Conservation (phyloP, 2,329 filamentous ascomycete species). For the Trichoderma koningii region DNA sequence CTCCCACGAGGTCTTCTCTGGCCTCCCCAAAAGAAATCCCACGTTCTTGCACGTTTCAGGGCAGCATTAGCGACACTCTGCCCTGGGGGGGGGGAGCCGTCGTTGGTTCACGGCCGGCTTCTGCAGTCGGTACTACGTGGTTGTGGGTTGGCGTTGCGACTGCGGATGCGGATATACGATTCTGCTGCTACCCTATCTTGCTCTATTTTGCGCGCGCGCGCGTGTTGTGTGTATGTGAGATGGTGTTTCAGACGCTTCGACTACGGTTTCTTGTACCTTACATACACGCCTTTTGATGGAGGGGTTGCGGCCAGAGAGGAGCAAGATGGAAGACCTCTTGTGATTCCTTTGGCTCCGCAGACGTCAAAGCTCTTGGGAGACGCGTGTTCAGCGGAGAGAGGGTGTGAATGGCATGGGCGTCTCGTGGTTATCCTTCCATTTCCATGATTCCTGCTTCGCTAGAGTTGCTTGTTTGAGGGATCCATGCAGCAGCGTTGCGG, state of each 20-base stretch:
- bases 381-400: too few species aligned
- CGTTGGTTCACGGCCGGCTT: constrained; percentile 10
- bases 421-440: too few species aligned
- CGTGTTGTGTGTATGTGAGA: too few species aligned
- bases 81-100: constrained; percentile 3
- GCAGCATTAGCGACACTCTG: constrained; percentile 22
- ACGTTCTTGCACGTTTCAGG: constrained; percentile 29
- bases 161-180: too few species aligned
- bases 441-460: too few species aligned
- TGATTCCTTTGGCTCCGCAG: neutral
- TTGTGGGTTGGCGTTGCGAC: too few species aligned
- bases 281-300: neutral
- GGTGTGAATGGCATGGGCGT: too few species aligned
- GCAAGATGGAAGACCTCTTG: neutral
- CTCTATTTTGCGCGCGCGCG: neutral
- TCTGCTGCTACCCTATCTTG: neutral
- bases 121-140: constrained; percentile 1
- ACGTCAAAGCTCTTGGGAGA: neutral
- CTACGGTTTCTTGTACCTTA: too few species aligned
- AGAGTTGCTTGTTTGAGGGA: too few species aligned
- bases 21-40: constrained; percentile 4
- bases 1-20: neutral
- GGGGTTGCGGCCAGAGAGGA: neutral
- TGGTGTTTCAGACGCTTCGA: neutral
- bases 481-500: too few species aligned